Conservation (phyloP, 2,329 filamentous ascomycete genomes). For the Aspergillus fumigatus region DNA sequence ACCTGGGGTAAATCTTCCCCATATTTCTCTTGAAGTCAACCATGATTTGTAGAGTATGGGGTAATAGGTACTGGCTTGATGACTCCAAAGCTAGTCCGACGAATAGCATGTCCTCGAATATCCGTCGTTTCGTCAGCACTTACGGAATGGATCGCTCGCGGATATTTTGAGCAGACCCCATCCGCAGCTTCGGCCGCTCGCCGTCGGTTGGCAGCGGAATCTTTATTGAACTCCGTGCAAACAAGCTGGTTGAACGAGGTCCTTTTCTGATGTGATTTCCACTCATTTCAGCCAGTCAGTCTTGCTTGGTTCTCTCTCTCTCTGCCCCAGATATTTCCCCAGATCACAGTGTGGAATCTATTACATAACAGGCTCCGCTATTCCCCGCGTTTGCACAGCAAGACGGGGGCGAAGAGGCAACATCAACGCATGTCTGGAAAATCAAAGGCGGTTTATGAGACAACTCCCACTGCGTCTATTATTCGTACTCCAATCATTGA, state of each 20-base stretch:
- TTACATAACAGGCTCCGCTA: conserved; percentile 25
- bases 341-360: conserved; percentile 22
- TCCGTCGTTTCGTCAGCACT: background rate
- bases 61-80: background rate
- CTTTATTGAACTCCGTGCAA: background rate
- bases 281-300: background rate
- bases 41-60: background rate
- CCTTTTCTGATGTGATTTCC: background rate
- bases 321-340: conserved; percentile 3
- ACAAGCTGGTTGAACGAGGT: background rate
- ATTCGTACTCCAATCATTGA: background rate
- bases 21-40: background rate
- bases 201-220: background rate
- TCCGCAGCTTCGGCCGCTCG: background rate
- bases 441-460: background rate
- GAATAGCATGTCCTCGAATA: background rate
- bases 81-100: background rate
- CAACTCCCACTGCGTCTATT: background rate
- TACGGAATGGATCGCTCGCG: background rate
- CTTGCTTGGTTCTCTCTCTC: background rate
- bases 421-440: background rate
- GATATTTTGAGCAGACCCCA: background rate
- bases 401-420: conserved; percentile 7
- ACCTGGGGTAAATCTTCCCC: background rate
- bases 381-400: conserved; percentile 21